Evolutionary conservation across 176 grass and related monocot genomes (phyloP).

Genomic region (Eleusine coracana): DNA sequence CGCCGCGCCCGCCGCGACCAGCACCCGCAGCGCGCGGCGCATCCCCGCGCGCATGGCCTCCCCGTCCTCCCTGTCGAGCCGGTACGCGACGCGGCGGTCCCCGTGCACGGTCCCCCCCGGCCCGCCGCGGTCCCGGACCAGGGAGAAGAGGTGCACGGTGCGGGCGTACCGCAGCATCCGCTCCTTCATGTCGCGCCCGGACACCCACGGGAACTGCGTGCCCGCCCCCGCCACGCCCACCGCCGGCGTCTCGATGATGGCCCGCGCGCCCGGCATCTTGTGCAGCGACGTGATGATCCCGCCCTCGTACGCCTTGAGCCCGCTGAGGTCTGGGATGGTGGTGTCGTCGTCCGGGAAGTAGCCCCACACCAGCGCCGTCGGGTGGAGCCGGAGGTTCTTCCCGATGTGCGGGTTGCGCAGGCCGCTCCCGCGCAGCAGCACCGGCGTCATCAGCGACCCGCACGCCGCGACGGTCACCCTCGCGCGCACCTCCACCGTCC

Average conservation of each 20-base stretch:
- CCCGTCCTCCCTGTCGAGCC: constrained; percentile 49
- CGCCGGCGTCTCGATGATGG: constrained; percentile 69
- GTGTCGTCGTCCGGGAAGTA: constrained; percentile 65
- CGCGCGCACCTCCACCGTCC: constrained; percentile 63
- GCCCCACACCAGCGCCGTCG: constrained; percentile 65
- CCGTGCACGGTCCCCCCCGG: constrained; percentile 69
- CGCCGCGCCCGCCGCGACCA: constrained; percentile 64
- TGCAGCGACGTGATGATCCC: constrained; percentile 91
- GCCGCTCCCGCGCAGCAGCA: constrained; percentile 67
- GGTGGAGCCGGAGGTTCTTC: constrained; percentile 86
- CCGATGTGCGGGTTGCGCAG: constrained; percentile 84
- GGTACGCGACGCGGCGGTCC: constrained; percentile 63
- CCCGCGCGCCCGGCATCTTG: constrained; percentile 50
- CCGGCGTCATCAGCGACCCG: constrained; percentile 76
- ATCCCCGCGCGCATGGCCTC: constrained; percentile 65
- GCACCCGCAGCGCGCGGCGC: constrained; percentile 62
- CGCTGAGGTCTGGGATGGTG: constrained; percentile 51
- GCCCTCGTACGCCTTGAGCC: constrained; percentile 67
- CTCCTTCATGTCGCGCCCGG: constrained; percentile 79
- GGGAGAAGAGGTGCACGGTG: constrained; percentile 68
- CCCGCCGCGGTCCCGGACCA: constrained; percentile 62
- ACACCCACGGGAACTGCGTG: constrained; percentile 70
- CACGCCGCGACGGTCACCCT: constrained; percentile 65
- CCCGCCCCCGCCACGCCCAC: constrained; percentile 50
- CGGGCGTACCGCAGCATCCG: constrained; percentile 68